Evolutionary conservation across 2,329 filamentous ascomycete species (phyloP), one percentile per base, ranked within the genome.

Genomic region (Amesomyces nigricolor): DNA sequence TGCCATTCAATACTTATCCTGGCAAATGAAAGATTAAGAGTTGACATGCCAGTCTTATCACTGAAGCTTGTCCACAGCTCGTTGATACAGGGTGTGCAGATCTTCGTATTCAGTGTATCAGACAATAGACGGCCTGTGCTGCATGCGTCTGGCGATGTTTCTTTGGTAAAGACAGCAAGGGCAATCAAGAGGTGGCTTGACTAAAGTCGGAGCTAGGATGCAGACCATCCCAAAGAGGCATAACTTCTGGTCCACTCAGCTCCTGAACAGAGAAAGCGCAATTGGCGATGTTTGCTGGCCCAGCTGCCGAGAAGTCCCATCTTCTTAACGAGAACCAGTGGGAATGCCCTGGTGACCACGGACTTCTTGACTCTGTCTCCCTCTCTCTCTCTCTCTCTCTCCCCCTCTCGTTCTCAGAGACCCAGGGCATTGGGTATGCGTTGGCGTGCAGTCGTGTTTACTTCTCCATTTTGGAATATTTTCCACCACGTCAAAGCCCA

Each of bases 231-330:
- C 11, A 57, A 46, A 57, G 22, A 11, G 50, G 54, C 17, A 45
- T 49, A 16, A 39, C 1, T 7, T 8, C 10, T 32, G 37, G 2
- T 22, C 47, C 22, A 16, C 26, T 13, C 22, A 42, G 17, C 35
- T 42, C 13, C 32, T 35, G 35, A 17, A 26, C 39, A 37, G 35
- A 50, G 37, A 54, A 46, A 44, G 50, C 16, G 30, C 46, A 32
- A 26, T 38, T 44, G 52, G 52, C 13, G 39, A 45, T 44, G 52
- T 54, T 45, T 54, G 52, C 46, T 37, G 6, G 19, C 47, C 37
- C 32, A 19, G 47, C 30, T 30, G 14, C 42, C 47, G 39, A 44
- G 39, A 44, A 32, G 26, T 44, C 39, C 22, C 48, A 43, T 44
- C 17, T 52, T 46, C 39, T 52, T 52, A 46, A 46, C 50, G 10